A percentile compares a stretch with the other conserved stretches of the same genome.
phyloP scores from a whole-genome alignment of 2,329 filamentous ascomycete species.

The Metarhizium rileyi region DNA sequence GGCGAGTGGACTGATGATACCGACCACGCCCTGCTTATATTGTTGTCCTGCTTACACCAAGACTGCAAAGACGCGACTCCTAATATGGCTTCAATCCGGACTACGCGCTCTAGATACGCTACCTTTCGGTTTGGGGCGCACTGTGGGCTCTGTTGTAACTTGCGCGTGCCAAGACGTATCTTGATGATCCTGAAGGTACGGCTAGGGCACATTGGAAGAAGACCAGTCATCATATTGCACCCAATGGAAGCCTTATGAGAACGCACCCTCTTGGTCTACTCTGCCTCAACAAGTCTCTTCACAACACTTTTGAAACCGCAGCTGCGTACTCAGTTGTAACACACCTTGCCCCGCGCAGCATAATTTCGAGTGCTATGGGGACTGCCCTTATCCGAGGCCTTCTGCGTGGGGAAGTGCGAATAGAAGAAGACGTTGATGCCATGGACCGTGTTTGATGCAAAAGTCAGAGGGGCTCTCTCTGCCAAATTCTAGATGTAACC shows the following conservation, averaged over 20 bases:
- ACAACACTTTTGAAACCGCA: slow-evolving; percentile 33
- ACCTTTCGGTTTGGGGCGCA: slow-evolving; percentile 37
- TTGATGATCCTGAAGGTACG: slow-evolving; percentile 26
- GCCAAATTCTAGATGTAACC: slow-evolving; percentile 26
- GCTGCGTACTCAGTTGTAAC: slow-evolving; percentile 33
- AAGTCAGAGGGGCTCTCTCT: slow-evolving; percentile 34
- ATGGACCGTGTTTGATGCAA: slow-evolving; percentile 33
- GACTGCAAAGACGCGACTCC: slow-evolving; percentile 29
- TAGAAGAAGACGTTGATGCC: slow-evolving; percentile 30
- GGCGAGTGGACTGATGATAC: slow-evolving; percentile 46
- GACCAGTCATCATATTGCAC: slow-evolving; percentile 28
- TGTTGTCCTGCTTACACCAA: slow-evolving; percentile 38
- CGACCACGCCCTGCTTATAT: slow-evolving; percentile 39
- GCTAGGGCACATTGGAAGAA: slow-evolving; percentile 33
- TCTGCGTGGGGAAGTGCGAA: slow-evolving; percentile 31
- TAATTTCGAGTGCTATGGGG: slow-evolving; percentile 37
- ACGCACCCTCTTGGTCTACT: slow-evolving; percentile 42
- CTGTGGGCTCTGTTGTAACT: slow-evolving; percentile 38
- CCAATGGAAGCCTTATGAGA: slow-evolving; percentile 44
- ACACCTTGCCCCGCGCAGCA: slow-evolving; percentile 41
- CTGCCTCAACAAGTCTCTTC: slow-evolving; percentile 28
- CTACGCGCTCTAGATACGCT: slow-evolving; percentile 35
- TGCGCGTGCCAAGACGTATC: slow-evolving; percentile 28
- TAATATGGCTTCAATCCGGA: slow-evolving; percentile 37
- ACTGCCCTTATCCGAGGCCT: slow-evolving; percentile 37